Evolutionary conservation across 2,329 filamentous ascomycete genomes (phyloP).

Genomic region (Septoria linicola): DNA sequence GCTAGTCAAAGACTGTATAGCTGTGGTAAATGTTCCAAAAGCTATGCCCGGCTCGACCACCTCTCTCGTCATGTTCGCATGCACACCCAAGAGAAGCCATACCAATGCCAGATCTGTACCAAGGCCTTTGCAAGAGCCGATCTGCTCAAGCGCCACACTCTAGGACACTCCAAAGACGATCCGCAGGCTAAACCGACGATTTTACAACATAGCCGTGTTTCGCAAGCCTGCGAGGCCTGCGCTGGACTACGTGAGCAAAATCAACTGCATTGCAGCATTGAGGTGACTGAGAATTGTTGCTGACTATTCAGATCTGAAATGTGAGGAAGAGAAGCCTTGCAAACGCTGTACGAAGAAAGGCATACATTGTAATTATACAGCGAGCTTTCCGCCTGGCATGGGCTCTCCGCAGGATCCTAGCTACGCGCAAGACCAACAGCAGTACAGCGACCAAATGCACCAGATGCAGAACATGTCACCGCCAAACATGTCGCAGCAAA

Average conservation of each 20-base stretch:
- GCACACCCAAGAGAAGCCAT: conserved; percentile 48
- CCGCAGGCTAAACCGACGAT: conserved; percentile 33
- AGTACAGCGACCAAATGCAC: conserved; percentile 17
- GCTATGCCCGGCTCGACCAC: conserved; percentile 55
- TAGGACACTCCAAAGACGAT: conserved; percentile 43
- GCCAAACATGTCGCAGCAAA: conserved; percentile 4
- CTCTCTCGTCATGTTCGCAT: conserved; percentile 53
- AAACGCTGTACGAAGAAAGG: conserved; percentile 52
- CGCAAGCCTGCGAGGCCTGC: conserved; percentile 54
- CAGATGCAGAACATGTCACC: conserved; percentile 19
- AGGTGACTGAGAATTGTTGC: not conserved
- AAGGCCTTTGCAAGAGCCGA: conserved; percentile 52
- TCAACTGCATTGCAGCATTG: not conserved
- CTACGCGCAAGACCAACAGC: conserved; percentile 29
- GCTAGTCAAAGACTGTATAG: conserved; percentile 42
- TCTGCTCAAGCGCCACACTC: conserved; percentile 52
- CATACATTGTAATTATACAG: conserved; percentile 44
- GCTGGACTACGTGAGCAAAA: conserved; percentile 43
- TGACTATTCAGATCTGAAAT: conserved; percentile 45
- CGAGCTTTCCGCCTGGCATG: conserved; percentile 27
- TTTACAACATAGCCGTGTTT: conserved; percentile 43
- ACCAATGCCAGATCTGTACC: conserved; percentile 46
- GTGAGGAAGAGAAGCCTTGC: conserved; percentile 56
- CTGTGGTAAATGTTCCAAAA: conserved; percentile 54
- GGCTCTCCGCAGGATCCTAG: conserved; percentile 22